phyloP scores from a whole-genome alignment of 176 grass and related monocot species.

The Raddia distichophylla region DNA sequence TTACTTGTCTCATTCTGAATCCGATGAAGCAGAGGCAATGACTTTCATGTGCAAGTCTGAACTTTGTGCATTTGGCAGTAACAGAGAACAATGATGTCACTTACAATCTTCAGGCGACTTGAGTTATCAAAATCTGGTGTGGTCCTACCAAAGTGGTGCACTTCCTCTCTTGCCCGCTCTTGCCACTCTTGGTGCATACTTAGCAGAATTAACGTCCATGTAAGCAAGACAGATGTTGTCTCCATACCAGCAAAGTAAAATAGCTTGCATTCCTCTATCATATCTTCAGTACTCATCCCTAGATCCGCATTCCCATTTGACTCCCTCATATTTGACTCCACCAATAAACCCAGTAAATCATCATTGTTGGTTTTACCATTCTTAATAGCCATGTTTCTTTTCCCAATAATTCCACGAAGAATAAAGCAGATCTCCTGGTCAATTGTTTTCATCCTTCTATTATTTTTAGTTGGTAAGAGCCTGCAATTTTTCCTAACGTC shows the following conservation, averaged over 20 bases:
- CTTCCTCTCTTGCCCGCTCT: conserved; percentile 71
- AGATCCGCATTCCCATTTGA: conserved; percentile 45
- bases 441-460: conserved; percentile 56
- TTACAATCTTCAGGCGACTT: conserved; percentile 70
- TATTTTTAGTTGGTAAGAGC: conserved; percentile 70
- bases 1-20: neutral
- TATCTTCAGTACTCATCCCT: conserved; percentile 61
- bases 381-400: conserved; percentile 52
- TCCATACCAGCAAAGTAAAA: conserved; percentile 92
- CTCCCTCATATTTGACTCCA: conserved; percentile 67
- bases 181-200: conserved; percentile 90
- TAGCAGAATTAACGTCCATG: conserved; percentile 70
- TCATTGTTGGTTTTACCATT: conserved; percentile 44
- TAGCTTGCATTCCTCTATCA: conserved; percentile 86
- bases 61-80: neutral
- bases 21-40: neutral
- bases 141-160: conserved; percentile 57
- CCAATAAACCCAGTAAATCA: conserved; percentile 69
- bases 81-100: conserved; percentile 25
- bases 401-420: conserved; percentile 62
- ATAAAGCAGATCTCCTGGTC: conserved; percentile 41
- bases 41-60: neutral
- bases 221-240: conserved; percentile 81
- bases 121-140: conserved; percentile 63
- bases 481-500: conserved; percentile 40